Conservation (phyloP, 352 stramenopile species). For the Halophytophthora batemanensis region DNA sequence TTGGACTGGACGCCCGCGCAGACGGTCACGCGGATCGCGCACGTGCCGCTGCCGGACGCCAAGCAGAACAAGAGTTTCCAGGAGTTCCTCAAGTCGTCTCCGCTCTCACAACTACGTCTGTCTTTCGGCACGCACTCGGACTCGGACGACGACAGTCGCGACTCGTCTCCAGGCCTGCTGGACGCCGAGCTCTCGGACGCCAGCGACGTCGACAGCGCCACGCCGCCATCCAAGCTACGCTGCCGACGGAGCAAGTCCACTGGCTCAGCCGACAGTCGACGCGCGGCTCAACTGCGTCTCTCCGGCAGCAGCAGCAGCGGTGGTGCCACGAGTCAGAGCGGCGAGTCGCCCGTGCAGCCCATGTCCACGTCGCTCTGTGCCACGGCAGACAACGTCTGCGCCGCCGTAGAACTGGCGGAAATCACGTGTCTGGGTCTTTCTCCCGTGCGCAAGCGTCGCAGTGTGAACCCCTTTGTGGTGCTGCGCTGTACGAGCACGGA, state of each 20-base stretch:
- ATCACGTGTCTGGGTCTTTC: slow-evolving; percentile 37
- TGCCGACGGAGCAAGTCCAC: slow-evolving; percentile 27
- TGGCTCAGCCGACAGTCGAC: slow-evolving; percentile 21
- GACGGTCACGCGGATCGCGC: slow-evolving; percentile 37
- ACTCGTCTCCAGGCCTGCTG: neutral
- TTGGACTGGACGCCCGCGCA: slow-evolving; percentile 51
- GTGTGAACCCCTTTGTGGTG: slow-evolving; percentile 54
- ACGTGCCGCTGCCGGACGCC: slow-evolving; percentile 38
- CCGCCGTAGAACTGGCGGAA: slow-evolving; percentile 23
- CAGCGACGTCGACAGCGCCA: slow-evolving; percentile 21
- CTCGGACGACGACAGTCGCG: slow-evolving; percentile 27
- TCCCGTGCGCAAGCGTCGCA: slow-evolving; percentile 53
- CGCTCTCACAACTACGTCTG: slow-evolving; percentile 20
- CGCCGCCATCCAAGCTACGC: slow-evolving; percentile 8
- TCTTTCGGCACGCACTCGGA: slow-evolving; percentile 30
- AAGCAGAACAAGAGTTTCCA: slow-evolving; percentile 34
- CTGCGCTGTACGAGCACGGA: slow-evolving; percentile 30
- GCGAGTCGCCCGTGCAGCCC: slow-evolving; percentile 20
- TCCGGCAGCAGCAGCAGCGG: slow-evolving; percentile 32
- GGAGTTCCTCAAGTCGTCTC: slow-evolving; percentile 28
- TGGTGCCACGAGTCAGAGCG: slow-evolving; percentile 18
- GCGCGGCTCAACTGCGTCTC: slow-evolving; percentile 16
- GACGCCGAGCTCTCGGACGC: slow-evolving; percentile 23
- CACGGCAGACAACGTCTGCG: neutral
- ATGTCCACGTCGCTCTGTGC: slow-evolving; percentile 4